Conservation (phyloP, 148 eudicot species). For the Selenicereus undatus region DNA sequence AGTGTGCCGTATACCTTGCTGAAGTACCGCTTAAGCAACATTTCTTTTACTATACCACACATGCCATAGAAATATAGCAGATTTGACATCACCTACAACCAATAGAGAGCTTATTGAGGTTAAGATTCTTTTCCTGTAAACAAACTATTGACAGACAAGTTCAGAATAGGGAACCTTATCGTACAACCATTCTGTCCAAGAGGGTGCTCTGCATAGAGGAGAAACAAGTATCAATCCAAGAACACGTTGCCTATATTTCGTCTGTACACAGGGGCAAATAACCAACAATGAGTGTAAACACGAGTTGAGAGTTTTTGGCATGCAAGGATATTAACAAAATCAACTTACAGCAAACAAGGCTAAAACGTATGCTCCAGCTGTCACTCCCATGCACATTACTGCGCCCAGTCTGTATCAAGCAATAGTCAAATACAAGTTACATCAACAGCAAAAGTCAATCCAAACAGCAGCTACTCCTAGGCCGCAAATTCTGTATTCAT, state of each 20-base stretch:
- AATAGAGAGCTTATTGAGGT: constrained; percentile 19
- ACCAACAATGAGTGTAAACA: constrained; percentile 14
- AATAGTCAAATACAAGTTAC: background rate
- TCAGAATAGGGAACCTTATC: constrained; percentile 61
- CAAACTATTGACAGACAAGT: constrained; percentile 17
- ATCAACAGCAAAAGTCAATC: background rate
- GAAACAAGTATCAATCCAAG: constrained; percentile 92
- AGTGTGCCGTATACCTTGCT: constrained; percentile 58
- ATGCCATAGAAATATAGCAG: constrained; percentile 84
- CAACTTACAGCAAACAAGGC: constrained; percentile 83
- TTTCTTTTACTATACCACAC: constrained; percentile 81
- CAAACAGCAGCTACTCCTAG: background rate
- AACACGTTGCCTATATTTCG: constrained; percentile 67
- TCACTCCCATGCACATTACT: constrained; percentile 94
- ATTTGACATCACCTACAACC: constrained; percentile 70
- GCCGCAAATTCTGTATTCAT: too few species aligned
- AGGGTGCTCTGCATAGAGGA: constrained; percentile 95
- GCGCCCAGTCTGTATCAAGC: constrained; percentile 58
- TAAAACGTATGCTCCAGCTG: constrained; percentile 89
- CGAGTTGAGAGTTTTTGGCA: background rate
- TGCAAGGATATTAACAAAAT: constrained; percentile 3
- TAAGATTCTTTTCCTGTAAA: constrained; percentile 13
- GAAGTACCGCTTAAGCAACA: constrained; percentile 82
- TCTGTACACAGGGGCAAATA: constrained; percentile 39
- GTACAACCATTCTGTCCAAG: constrained; percentile 97